Evolutionary conservation across 2,329 filamentous ascomycete species (phyloP).

Genomic region (Emergomyces orientalis): DNA sequence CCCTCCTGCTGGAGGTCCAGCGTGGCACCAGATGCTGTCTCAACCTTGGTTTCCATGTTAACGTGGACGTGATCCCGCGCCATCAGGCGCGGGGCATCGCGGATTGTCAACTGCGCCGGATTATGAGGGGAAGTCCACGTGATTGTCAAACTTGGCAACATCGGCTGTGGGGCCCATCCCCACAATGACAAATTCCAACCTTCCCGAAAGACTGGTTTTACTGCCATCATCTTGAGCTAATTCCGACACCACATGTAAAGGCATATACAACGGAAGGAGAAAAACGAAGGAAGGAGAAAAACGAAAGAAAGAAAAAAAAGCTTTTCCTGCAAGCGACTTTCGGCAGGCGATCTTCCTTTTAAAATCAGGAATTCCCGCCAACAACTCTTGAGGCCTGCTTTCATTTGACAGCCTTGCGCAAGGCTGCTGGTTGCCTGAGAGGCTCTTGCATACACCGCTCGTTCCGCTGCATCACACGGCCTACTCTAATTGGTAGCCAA

Average conservation of each 20-base stretch:
- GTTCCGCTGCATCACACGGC: neutral
- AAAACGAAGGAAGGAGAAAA: neutral
- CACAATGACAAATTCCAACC: neutral
- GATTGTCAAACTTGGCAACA: neutral
- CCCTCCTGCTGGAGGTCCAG: neutral
- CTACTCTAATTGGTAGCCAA: neutral
- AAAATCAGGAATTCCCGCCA: neutral
- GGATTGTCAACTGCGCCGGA: neutral
- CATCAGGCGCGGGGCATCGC: neutral
- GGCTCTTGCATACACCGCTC: neutral
- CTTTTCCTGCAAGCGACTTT: neutral
- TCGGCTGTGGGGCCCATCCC: neutral
- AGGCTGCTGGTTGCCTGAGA: neutral
- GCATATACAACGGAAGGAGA: too few species aligned
- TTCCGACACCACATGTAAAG: neutral
- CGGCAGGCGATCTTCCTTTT: neutral
- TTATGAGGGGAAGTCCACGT: neutral
- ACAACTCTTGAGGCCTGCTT: neutral
- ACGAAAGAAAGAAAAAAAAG: neutral
- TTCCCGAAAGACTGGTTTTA: neutral
- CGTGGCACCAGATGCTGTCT: conserved; percentile 1
- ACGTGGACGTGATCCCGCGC: neutral
- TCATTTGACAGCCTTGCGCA: conserved; percentile 1
- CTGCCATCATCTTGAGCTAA: neutral
- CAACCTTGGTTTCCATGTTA: conserved; percentile 1